Evolutionary conservation across 495 filamentous ascomycete genomes (phyloP).

Genomic region (Talaromyces trachyspermus): DNA sequence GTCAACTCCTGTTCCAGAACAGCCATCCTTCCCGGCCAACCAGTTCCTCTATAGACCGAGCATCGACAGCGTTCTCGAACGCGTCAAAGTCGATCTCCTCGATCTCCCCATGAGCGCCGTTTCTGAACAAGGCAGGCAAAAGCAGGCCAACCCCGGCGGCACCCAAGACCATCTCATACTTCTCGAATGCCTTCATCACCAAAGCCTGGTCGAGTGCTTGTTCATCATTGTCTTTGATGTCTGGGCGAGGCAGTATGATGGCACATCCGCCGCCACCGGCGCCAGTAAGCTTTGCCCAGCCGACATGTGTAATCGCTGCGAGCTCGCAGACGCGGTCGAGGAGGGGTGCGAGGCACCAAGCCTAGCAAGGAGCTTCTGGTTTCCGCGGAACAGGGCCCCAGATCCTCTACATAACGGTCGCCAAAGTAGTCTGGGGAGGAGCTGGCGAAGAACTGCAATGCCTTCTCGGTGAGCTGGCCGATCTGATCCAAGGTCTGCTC

Average conservation of each 20-base stretch:
- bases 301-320: constrained; percentile 81
- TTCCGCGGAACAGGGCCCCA: constrained; percentile 85
- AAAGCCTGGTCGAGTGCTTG: constrained; percentile 58
- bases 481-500: constrained; percentile 75
- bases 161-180: constrained; percentile 81
- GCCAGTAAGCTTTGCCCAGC: constrained; percentile 95
- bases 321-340: constrained; percentile 89
- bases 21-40: no score
- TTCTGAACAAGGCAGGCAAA: constrained; percentile 79
- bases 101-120: constrained; percentile 62
- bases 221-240: constrained; percentile 42
- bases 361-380: constrained; percentile 82
- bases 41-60: no score
- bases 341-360: constrained; percentile 90
- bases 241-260: constrained; percentile 78
- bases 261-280: constrained; percentile 93
- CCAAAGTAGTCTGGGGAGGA: no score
- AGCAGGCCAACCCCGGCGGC: constrained; percentile 90
- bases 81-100: constrained; percentile 90
- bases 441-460: no score
- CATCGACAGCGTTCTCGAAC: constrained; percentile 72
- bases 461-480: constrained; percentile 69
- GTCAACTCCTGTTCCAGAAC: no score
- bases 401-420: constrained; percentile 52
- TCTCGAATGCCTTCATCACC: constrained; percentile 66